phyloP scores from a whole-genome alignment of 352 stramenopile genomes.

The Pythium rhizo-oryzae region DNA sequence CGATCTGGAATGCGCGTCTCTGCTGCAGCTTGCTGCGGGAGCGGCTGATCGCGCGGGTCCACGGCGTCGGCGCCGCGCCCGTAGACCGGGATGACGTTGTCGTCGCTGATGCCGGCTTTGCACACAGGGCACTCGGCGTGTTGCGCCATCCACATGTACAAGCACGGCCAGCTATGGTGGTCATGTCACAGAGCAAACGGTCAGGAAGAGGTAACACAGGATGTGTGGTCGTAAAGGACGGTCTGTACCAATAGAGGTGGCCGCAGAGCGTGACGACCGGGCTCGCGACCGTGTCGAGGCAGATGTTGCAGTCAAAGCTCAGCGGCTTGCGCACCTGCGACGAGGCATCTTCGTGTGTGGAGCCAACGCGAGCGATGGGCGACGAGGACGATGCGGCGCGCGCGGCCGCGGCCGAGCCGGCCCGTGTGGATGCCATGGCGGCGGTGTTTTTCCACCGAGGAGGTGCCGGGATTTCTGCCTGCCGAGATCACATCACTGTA shows the following conservation, averaged over 20 bases:
- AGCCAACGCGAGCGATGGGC: background rate
- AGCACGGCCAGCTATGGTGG: conserved; percentile 69
- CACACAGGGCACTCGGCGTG: conserved; percentile 90
- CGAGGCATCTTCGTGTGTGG: conserved; percentile 2
- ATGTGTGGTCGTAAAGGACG: background rate
- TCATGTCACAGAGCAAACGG: conserved; percentile 15
- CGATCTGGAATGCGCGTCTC: conserved; percentile 51
- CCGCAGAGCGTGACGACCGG: conserved; percentile 90
- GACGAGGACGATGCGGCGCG: conserved; percentile 8
- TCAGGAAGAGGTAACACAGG: too few species aligned
- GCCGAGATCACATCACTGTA: background rate
- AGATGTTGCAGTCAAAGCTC: conserved; percentile 91
- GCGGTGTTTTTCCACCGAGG: background rate
- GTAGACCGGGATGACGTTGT: conserved; percentile 92
- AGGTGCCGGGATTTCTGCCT: background rate
- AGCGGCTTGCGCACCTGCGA: conserved; percentile 20
- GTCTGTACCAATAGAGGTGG: conserved; percentile 90
- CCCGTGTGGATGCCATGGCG: conserved; percentile 10
- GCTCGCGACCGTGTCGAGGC: conserved; percentile 82
- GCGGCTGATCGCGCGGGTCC: conserved; percentile 52
- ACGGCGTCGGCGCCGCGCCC: conserved; percentile 66
- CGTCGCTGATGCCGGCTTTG: conserved; percentile 89
- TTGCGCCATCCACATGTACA: conserved; percentile 86
- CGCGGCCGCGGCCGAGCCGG: conserved; percentile 15
- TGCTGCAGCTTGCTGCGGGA: conserved; percentile 11